These are phyloP conservation scores for Acanthamoeba lenticulata DNA, from an alignment of 208 protist species.

Conservation along the genomic window DNA sequence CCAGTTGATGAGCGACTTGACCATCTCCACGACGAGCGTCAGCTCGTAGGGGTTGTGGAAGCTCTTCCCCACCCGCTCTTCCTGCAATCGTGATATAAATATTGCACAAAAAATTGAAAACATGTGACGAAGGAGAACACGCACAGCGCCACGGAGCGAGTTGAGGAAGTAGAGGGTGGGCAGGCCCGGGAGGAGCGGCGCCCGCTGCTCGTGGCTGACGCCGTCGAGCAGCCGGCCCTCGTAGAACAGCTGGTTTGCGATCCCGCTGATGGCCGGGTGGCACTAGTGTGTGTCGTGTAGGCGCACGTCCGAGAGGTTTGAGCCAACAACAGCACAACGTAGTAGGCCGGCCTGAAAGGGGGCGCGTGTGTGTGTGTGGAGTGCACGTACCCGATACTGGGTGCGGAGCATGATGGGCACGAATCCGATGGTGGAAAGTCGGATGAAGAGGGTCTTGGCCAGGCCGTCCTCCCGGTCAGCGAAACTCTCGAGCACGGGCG, in stretches of 20 bases:
- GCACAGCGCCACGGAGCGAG: background rate
- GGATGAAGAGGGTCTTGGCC: slow-evolving; percentile 87
- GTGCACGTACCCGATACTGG: slow-evolving; percentile 83
- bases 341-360: background rate
- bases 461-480: slow-evolving; percentile 72
- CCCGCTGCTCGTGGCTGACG: slow-evolving; percentile 66
- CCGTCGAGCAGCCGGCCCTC: slow-evolving; percentile 75
- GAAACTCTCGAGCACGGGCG: slow-evolving; percentile 80
- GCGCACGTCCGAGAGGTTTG: too few relatives aligned
- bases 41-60: slow-evolving; percentile 79
- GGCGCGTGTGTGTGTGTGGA: background rate
- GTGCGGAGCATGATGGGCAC: slow-evolving; percentile 84
- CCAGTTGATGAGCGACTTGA: slow-evolving; percentile 70
- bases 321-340: too few relatives aligned
- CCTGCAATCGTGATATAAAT: background rate
- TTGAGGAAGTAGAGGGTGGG: slow-evolving; percentile 74
- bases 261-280: slow-evolving; percentile 80
- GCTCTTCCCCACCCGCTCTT: slow-evolving; percentile 66
- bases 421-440: slow-evolving; percentile 74
- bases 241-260: slow-evolving; percentile 86
- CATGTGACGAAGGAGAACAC: background rate
- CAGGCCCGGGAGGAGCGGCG: slow-evolving; percentile 61
- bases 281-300: slow-evolving; percentile 69
- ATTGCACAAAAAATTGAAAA: too few relatives aligned
- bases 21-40: slow-evolving; percentile 67